Base-by-base conservation (phyloP, 2,329 filamentous ascomycete genomes). In the Cytospora mali region DNA sequence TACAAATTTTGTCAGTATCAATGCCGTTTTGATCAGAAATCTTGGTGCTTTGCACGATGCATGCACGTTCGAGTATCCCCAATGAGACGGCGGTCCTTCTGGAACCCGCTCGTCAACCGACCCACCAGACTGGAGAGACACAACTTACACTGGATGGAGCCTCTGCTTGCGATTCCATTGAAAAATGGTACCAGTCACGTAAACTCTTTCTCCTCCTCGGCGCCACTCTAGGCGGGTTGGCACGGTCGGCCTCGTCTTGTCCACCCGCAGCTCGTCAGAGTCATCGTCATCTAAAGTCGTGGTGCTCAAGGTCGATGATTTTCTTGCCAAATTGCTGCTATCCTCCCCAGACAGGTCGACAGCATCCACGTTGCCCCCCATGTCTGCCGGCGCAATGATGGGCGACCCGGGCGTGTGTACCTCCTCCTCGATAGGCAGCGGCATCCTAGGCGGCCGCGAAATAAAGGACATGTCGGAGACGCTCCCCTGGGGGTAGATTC, bases 121-220 rank as follows among this genome's bases (percentile, higher is more conserved):
- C 51, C 50, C 61, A 63, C 53, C 48, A 35, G 25, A 25, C n/a
- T n/a, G n/a, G n/a, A 33, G 50, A 23, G 29, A 52, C 14, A 31
- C 52, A 62, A 87, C 90, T 85, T 85, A 96, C 93, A 92, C 89
- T 75, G 85, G 88, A 75, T 93, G 87, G 72, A 99, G 80, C 69
- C 90, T 87, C 74, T 93, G 96, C 78, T 98, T 98, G 74, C 90
- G 89, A 77, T 96, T 93, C 95, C 95, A 99, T 74, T 94, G 91
- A 70, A 96, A 96, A 73, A 98, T 97, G 23, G 95, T 98, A 68
- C 94, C 94, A 0, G 95, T 99, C 52, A 99, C 93, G 75, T 97
- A 99, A 67, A 98, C 87, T 76, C 93, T 96, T 62, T 96, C 91
- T 63, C 91, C 93, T 58, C 87, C 87, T 10, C 86, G 84, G 68